Evolutionary conservation across 768 basidiomycete genomes (phyloP).

Genomic region (Termitomyces sp.): DNA sequence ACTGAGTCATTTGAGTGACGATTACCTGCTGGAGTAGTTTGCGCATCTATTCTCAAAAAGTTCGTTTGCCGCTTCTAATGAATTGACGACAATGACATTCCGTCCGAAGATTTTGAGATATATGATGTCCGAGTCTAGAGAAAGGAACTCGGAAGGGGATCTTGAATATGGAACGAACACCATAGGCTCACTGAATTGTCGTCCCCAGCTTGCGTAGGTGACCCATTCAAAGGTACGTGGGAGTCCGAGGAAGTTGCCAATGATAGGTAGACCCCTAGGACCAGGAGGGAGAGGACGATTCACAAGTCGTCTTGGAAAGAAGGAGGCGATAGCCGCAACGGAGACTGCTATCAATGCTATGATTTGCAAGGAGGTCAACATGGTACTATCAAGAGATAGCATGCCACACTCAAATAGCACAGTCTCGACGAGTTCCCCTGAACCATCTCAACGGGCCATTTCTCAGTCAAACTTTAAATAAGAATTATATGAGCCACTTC

Average conservation of each 20-base stretch:
- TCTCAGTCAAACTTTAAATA: no score
- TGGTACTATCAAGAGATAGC: background rate
- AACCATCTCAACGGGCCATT: no score
- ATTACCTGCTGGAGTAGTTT: conserved; percentile 18
- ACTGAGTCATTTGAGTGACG: background rate
- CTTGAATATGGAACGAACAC: background rate
- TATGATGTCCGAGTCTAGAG: conserved; percentile 19
- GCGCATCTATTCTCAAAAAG: conserved; percentile 18
- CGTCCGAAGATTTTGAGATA: conserved; percentile 17
- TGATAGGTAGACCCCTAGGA: conserved; percentile 31
- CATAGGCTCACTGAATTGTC: conserved; percentile 25
- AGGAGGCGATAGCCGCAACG: background rate
- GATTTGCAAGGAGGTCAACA: background rate
- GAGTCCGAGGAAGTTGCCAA: conserved; percentile 36
- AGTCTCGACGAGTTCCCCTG: background rate
- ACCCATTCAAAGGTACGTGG: conserved; percentile 30
- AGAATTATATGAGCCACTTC: no score
- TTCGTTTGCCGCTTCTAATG: conserved; percentile 16
- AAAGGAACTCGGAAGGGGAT: background rate
- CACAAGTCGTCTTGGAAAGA: background rate
- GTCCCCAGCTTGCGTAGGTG: conserved; percentile 35
- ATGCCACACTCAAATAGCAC: no score
- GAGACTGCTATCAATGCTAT: background rate
- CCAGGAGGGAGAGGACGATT: conserved; percentile 32
- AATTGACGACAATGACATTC: conserved; percentile 18